A percentile compares a stretch with the other conserved stretches of the same genome.
Evolutionary conservation across 805 yeast genomes (phyloP).

Genomic region (Saturnispora galanensis): DNA sequence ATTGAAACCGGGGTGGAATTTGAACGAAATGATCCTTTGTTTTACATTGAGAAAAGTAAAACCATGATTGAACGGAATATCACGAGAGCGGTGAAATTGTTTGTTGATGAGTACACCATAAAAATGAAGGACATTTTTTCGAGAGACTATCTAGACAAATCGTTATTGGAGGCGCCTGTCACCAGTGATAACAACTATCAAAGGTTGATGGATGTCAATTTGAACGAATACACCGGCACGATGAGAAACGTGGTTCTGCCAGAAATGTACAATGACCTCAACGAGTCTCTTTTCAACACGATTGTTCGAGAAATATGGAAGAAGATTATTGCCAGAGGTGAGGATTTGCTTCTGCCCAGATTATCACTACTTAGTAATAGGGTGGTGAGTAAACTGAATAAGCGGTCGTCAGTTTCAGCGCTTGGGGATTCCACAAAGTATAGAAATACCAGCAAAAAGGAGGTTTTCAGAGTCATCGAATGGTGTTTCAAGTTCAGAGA

Average conservation of each 20-base stretch:
- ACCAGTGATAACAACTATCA: slow-evolving; percentile 14
- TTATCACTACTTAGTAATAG: slow-evolving; percentile 10
- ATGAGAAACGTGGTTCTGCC: slow-evolving; percentile 19
- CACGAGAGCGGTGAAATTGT: slow-evolving; percentile 54
- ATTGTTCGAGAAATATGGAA: slow-evolving; percentile 55
- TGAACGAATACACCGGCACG: slow-evolving; percentile 18
- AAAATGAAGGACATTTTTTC: slow-evolving; percentile 43
- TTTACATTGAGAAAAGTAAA: slow-evolving; percentile 68
- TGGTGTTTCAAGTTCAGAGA: slow-evolving; percentile 25
- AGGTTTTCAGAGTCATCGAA: slow-evolving; percentile 22
- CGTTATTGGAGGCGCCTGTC: slow-evolving; percentile 17
- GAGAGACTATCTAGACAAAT: slow-evolving; percentile 19
- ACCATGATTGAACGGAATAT: slow-evolving; percentile 54
- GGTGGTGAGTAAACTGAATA: slow-evolving; percentile 11
- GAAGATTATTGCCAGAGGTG: slow-evolving; percentile 60
- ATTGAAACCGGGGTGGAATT: slow-evolving; percentile 67
- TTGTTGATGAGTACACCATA: slow-evolving; percentile 65
- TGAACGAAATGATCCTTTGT: slow-evolving; percentile 72
- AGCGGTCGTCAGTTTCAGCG: slow-evolving; percentile 6
- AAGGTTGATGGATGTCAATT: slow-evolving; percentile 16
- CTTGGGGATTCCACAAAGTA: background rate
- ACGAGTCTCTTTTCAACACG: slow-evolving; percentile 24
- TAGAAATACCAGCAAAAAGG: slow-evolving; percentile 16
- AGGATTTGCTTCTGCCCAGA: slow-evolving; percentile 64
- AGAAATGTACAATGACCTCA: slow-evolving; percentile 23